Conservation (phyloP, 805 yeast species). For the Ogataea nitratoaversa region DNA sequence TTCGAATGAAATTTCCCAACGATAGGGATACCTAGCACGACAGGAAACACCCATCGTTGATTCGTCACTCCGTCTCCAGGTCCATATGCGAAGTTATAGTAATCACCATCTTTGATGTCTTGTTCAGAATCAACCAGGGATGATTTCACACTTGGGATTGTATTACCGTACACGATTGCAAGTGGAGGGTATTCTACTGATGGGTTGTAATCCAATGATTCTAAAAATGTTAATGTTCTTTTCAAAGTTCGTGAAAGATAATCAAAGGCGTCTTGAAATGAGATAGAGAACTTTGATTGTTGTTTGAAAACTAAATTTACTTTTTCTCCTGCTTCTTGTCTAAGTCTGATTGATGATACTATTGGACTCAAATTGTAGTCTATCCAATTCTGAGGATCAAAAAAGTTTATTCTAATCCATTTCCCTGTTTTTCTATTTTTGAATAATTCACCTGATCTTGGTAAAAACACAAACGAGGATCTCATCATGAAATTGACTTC, state of each 20-base stretch:
- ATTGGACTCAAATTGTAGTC: conserved; percentile 72
- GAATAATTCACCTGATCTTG: conserved; percentile 71
- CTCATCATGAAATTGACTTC: conserved; percentile 89
- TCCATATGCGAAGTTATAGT: conserved; percentile 74
- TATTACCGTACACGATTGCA: conserved; percentile 75
- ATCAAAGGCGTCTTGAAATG: conserved; percentile 56
- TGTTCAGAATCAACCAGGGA: conserved; percentile 58
- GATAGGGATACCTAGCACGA: conserved; percentile 62
- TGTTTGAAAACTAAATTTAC: conserved; percentile 17
- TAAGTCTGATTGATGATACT: conserved; percentile 39
- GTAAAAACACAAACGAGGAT: conserved; percentile 74
- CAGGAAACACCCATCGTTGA: conserved; percentile 79
- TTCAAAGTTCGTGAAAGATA: conserved; percentile 61
- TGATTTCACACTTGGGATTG: conserved; percentile 82
- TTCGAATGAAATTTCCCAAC: conserved; percentile 62
- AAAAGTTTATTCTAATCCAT: conserved; percentile 64
- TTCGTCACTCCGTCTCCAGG: conserved; percentile 94
- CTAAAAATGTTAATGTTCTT: conserved; percentile 53
- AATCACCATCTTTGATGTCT: conserved; percentile 67
- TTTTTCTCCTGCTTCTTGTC: conserved; percentile 23
- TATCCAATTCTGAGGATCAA: conserved; percentile 78
- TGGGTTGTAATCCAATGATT: conserved; percentile 51
- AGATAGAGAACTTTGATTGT: conserved; percentile 28
- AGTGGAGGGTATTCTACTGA: conserved; percentile 68
- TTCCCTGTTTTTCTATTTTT: conserved; percentile 56